Conservation (phyloP, 306 rosid genomes). For the Styphnolobium japonicum region DNA sequence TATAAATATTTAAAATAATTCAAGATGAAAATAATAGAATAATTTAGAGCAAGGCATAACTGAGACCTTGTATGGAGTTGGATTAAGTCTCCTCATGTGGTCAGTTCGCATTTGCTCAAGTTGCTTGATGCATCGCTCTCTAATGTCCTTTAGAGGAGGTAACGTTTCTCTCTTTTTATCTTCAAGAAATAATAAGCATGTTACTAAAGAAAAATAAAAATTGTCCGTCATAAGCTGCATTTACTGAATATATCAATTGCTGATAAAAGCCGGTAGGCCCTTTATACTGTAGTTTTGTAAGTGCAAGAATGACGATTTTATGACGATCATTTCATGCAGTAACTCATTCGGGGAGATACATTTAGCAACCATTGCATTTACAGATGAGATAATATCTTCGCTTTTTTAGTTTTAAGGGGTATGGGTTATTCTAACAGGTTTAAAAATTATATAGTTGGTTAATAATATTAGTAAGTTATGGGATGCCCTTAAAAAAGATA, state of each 20-base stretch:
- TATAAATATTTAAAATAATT: background rate
- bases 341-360: background rate
- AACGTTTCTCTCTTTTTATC: constrained; percentile 50
- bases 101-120: constrained; percentile 71
- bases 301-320: background rate
- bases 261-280: background rate
- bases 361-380: background rate
- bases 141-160: constrained; percentile 64
- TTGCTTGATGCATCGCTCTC: constrained; percentile 72
- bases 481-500: background rate
- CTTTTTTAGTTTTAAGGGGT: background rate
- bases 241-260: background rate
- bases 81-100: constrained; percentile 85
- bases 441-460: background rate
- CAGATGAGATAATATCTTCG: background rate
- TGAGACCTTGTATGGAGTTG: constrained; percentile 76
- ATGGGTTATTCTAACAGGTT: background rate
- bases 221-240: background rate
- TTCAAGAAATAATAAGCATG: constrained; percentile 27
- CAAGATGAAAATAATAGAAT: background rate
- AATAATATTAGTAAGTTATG: background rate
- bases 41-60: background rate
- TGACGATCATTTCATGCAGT: background rate
- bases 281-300: background rate
- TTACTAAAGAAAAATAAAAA: background rate